A percentile compares a stretch with the other conserved stretches of the same genome.
Evolutionary conservation across 1,284 basidiomycete genomes (phyloP).

Genomic region (Leccinum cinnamomeum): DNA sequence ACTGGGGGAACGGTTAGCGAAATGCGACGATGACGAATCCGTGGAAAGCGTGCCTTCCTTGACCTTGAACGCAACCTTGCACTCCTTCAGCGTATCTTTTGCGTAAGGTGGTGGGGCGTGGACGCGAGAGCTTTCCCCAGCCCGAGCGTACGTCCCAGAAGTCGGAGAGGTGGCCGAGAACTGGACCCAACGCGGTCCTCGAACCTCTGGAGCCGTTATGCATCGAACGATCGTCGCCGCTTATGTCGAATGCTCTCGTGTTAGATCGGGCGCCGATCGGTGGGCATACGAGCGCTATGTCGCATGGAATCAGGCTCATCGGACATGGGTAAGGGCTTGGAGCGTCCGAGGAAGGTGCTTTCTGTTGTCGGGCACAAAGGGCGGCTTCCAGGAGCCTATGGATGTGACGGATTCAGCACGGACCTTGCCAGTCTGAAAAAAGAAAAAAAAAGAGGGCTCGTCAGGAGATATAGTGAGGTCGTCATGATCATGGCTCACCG

Average conservation of each 20-base stretch:
- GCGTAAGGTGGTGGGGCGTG: conserved; percentile 38
- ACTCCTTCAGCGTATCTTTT: conserved; percentile 54
- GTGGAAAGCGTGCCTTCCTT: conserved; percentile 56
- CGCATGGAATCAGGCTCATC: conserved; percentile 31
- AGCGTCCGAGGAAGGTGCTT: conserved; percentile 22
- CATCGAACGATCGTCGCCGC: conserved; percentile 28
- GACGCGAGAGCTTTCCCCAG: conserved; percentile 21
- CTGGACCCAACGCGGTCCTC: conserved; percentile 18
- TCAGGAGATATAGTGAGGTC: conserved; percentile 21
- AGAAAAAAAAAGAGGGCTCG: conserved; percentile 14
- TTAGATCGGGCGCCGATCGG: conserved; percentile 24
- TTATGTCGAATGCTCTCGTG: conserved; percentile 33
- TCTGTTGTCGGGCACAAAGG: conserved; percentile 28
- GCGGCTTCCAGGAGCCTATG: conserved; percentile 29
- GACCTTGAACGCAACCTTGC: conserved; percentile 69
- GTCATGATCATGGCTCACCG: conserved; percentile 20
- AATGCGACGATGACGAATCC: too few species aligned
- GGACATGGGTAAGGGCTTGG: conserved; percentile 19
- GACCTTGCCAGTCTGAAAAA: conserved; percentile 23
- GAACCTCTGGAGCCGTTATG: conserved; percentile 12
- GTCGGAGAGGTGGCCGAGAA: conserved; percentile 13
- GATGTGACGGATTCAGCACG: conserved; percentile 34
- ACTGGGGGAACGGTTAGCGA: too few species aligned
- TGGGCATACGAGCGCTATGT: conserved; percentile 21
- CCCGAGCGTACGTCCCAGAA: conserved; percentile 17